Percentiles rank a stretch among this genome's conserved stretches.
phyloP scores from a whole-genome alignment of 768 basidiomycete species.

The Boletus patriciae region DNA sequence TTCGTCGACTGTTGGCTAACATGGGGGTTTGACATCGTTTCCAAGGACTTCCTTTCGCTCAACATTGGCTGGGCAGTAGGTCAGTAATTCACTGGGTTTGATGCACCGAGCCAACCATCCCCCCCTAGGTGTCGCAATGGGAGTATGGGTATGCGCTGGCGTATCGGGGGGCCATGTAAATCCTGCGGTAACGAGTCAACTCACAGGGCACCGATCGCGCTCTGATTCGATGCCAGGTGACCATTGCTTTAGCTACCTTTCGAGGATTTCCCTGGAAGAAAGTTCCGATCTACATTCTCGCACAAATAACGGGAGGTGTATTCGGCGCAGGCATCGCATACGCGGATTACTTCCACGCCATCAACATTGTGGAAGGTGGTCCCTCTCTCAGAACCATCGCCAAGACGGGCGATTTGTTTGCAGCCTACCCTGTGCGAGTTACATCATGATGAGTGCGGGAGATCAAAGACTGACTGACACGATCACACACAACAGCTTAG shows the following conservation, averaged over 20 bases:
- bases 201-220: neutral
- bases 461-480: conserved; percentile 5
- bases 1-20: neutral
- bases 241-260: conserved; percentile 61
- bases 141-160: conserved; percentile 63
- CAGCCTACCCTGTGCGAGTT: conserved; percentile 51
- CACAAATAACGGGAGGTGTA: conserved; percentile 57
- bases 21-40: neutral
- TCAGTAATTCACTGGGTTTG: neutral
- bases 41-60: conserved; percentile 18
- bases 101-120: neutral
- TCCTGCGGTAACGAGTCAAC: conserved; percentile 47
- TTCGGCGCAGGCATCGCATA: conserved; percentile 54
- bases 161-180: conserved; percentile 72
- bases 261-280: conserved; percentile 76
- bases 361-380: conserved; percentile 58
- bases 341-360: conserved; percentile 60
- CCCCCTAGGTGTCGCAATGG: conserved; percentile 49
- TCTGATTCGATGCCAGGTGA: conserved; percentile 43
- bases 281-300: conserved; percentile 63
- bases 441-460: neutral
- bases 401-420: conserved; percentile 53
- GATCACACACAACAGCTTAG: conserved; percentile 18
- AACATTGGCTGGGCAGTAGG: conserved; percentile 26
- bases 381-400: conserved; percentile 47